Evolutionary conservation across 1,284 basidiomycete species (phyloP).

Genomic region (Volvariella volvacea): DNA sequence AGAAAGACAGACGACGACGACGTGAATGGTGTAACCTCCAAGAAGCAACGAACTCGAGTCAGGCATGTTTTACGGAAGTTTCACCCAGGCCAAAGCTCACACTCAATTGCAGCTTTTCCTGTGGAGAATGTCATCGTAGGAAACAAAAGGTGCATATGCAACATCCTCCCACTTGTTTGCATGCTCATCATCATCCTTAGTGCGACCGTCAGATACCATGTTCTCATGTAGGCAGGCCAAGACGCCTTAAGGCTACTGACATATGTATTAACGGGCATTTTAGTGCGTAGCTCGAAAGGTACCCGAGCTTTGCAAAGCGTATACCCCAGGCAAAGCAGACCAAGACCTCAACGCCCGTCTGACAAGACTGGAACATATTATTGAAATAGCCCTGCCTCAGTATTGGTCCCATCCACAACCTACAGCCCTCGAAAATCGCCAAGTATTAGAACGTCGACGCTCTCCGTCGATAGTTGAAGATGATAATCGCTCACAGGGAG

Average conservation of each 20-base stretch:
- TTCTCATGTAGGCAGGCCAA: constrained; percentile 53
- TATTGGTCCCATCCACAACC: constrained; percentile 40
- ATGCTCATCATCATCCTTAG: constrained; percentile 30
- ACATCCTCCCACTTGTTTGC: constrained; percentile 8
- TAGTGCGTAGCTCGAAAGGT: constrained; percentile 79
- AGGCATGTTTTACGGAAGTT: constrained; percentile 38
- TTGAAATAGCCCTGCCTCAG: constrained; percentile 72
- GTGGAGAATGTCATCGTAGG: constrained; percentile 76
- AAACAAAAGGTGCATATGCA: constrained; percentile 63
- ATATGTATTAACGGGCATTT: constrained; percentile 8
- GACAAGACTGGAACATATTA: constrained; percentile 68
- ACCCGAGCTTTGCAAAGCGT: constrained; percentile 77
- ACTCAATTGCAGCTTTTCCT: constrained; percentile 60
- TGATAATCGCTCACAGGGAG: constrained; percentile 57
- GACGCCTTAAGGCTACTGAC: constrained; percentile 8
- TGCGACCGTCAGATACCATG: constrained; percentile 78
- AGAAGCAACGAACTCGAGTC: constrained; percentile 71
- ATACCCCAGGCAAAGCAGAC: constrained; percentile 78
- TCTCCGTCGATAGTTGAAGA: constrained; percentile 53
- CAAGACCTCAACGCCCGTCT: constrained; percentile 70
- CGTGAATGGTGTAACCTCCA: constrained; percentile 33
- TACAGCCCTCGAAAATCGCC: constrained; percentile 23
- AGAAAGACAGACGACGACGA: constrained; percentile 63
- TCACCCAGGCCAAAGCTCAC: constrained; percentile 10
- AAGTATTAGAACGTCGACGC: constrained; percentile 27